A percentile compares a stretch with the other conserved stretches of the same genome.
phyloP scores from a whole-genome alignment of 1,284 basidiomycete genomes.

The Ustilago vetiveriae region DNA sequence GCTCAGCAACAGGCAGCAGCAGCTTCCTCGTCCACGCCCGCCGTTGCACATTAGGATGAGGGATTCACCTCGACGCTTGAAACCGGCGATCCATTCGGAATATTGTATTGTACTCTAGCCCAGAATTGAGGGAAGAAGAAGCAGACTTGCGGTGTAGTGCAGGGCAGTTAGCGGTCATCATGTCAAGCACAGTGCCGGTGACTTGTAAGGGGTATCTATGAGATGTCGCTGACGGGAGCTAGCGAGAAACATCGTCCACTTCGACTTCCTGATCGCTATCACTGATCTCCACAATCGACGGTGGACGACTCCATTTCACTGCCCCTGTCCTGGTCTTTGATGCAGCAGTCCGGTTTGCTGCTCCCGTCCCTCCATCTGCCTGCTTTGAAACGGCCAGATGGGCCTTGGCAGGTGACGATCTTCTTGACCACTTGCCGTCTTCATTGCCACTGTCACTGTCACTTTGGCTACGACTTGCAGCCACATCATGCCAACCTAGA shows the following conservation, averaged over 20 bases:
- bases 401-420: too few species aligned
- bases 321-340: background rate
- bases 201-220: too few species aligned
- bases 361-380: background rate
- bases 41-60: too few species aligned
- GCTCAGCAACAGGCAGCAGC: conserved; percentile 42
- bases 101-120: too few species aligned
- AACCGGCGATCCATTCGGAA: background rate
- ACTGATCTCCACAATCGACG: conserved; percentile 7
- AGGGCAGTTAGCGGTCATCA: too few species aligned
- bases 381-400: too few species aligned
- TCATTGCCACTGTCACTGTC: background rate
- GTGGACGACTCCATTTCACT: background rate
- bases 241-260: conserved; percentile 23
- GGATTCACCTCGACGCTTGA: too few species aligned
- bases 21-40: conserved; percentile 1
- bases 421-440: too few species aligned
- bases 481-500: conserved; percentile 18
- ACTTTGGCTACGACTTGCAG: background rate
- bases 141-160: too few species aligned
- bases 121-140: too few species aligned
- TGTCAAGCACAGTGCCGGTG: too few species aligned
- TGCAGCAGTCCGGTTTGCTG: background rate
- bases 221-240: too few species aligned
- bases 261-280: conserved; percentile 19